Conservation (phyloP, 768 basidiomycete species). For the Leccinum ochraceum region DNA sequence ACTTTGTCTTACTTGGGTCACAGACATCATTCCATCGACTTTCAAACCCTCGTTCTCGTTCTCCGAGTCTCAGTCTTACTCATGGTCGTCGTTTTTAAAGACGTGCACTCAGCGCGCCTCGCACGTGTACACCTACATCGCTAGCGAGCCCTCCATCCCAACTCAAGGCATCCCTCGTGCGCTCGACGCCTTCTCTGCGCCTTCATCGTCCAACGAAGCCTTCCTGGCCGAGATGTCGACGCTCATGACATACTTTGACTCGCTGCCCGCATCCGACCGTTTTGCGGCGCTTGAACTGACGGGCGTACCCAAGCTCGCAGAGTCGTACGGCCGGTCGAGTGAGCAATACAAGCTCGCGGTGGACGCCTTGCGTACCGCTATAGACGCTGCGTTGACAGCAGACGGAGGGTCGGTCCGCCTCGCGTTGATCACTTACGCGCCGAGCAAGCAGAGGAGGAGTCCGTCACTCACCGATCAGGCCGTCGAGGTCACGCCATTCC, state of each 20-base stretch:
- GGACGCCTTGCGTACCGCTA: slow-evolving; percentile 45
- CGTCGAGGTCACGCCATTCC: slow-evolving; percentile 36
- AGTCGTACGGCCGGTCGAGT: slow-evolving; percentile 49
- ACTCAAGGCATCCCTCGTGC: slow-evolving; percentile 33
- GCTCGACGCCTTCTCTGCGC: slow-evolving; percentile 43
- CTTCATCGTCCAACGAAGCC: slow-evolving; percentile 39
- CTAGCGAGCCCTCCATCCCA: slow-evolving; percentile 37
- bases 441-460: slow-evolving; percentile 40
- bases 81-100: slow-evolving; percentile 52
- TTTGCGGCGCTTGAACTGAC: slow-evolving; percentile 68
- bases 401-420: slow-evolving; percentile 40
- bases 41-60: slow-evolving; percentile 51
- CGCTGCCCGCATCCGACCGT: slow-evolving; percentile 33
- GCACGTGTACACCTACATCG: slow-evolving; percentile 57
- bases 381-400: slow-evolving; percentile 43
- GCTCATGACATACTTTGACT: slow-evolving; percentile 52
- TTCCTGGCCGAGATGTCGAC: slow-evolving; percentile 47
- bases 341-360: slow-evolving; percentile 53
- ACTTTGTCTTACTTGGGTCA: slow-evolving; percentile 5
- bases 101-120: slow-evolving; percentile 60
- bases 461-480: slow-evolving; percentile 45
- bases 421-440: slow-evolving; percentile 53
- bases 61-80: slow-evolving; percentile 30
- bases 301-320: slow-evolving; percentile 49
- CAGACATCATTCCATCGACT: slow-evolving; percentile 60